Evolutionary conservation across 2,329 filamentous ascomycete genomes (phyloP), one percentile per base, ranked within the genome.

Genomic region (Aureobasidium melanogenum): DNA sequence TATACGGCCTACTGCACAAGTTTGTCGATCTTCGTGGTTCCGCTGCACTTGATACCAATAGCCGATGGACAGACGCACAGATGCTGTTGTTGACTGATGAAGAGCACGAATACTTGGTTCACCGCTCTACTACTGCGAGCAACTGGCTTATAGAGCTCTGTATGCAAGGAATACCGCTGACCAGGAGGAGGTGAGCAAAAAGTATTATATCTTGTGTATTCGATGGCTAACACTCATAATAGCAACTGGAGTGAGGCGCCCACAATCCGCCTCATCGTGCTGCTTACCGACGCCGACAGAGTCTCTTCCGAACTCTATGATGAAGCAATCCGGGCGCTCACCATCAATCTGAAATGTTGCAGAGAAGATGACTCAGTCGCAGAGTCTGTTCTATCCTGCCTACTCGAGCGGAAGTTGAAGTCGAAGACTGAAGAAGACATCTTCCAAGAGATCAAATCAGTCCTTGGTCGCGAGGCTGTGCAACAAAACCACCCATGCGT

Each of bases 1-100:
- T 62, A 26, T 41, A 56, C 64, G 19, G 55, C 61, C 30, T 60
- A 43, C 22, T 66, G 60, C 17, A 24, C 34, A 48, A 46, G 1
- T 47, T 50, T n/a, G 52, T 62, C 28, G 47, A 57, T 17, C 30
- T 62, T 6, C 36, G 51, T 28, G 52, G 43, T 26, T 14, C 14
- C 9, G 4, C 32, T n/a, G 24, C 32, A 9, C 30, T n/a, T 14
- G 19, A 9, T 22, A 19, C 17, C 19, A 12, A 6, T 17, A 9
- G 12, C 19, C 54, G 54, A 26, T 34, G 30, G 44, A 32, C 22
- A 5, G 34, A 60, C 19, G 9, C 47, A 5, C n/a, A n/a, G 4
- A 30, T 41, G 44, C 24, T 60, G n/a, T 39, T 48, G 22, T 24
- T 48, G 14, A 51, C 32, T 30, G 34, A 2, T 6, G 32, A 41